Conservation (phyloP, 2,329 filamentous ascomycete genomes). For the Gyromitra esculenta region DNA sequence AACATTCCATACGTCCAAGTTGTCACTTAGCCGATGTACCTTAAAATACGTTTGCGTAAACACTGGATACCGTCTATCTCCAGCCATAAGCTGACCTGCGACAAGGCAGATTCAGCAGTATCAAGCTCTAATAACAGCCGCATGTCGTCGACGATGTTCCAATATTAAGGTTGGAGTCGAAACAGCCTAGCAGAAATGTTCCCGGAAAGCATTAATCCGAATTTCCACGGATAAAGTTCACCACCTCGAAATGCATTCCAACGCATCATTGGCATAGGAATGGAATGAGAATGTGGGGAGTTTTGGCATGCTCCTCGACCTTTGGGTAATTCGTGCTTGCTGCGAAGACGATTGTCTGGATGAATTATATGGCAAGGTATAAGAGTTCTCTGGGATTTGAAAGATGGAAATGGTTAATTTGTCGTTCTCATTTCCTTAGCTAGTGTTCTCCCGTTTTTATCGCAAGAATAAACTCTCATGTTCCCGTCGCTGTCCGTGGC, state of each 20-base stretch:
- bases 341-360: neutral
- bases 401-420: neutral
- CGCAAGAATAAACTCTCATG: neutral
- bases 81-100: neutral
- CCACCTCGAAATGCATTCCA: neutral
- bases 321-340: neutral
- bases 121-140: no score
- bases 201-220: slow-evolving; percentile 18
- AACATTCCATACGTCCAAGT: neutral
- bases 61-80: neutral
- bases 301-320: neutral
- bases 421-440: neutral
- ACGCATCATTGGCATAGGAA: neutral
- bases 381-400: neutral
- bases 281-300: slow-evolving; percentile 8
- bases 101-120: neutral
- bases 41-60: no score
- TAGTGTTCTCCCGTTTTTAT: no score
- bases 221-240: slow-evolving; percentile 9
- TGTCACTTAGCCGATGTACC: neutral
- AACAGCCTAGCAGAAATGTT: neutral
- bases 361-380: neutral
- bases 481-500: neutral
- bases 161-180: neutral
- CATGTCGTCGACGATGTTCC: no score